Evolutionary conservation across 352 stramenopile genomes (phyloP).

Genomic region (Phytopythium helicoides): DNA sequence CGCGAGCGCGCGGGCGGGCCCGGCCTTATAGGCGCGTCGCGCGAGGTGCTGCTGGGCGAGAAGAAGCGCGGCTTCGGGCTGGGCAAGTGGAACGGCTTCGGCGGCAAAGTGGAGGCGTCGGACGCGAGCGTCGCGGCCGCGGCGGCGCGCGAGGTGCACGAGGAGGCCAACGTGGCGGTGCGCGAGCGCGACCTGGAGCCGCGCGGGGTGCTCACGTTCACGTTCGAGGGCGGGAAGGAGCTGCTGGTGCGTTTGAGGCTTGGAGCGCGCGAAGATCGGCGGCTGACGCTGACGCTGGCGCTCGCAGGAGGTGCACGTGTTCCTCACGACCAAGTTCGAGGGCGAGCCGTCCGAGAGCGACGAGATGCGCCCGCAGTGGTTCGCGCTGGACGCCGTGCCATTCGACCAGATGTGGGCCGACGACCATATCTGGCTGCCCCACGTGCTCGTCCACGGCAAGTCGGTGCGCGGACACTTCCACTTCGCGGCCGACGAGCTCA

Average conservation of each 20-base stretch:
- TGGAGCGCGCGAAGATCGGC: too few species aligned
- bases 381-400: conserved; percentile 52
- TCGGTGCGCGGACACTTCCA: conserved; percentile 67
- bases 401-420: conserved; percentile 87
- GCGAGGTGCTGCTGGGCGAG: conserved; percentile 71
- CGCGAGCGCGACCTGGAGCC: conserved; percentile 19
- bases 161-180: conserved; percentile 70
- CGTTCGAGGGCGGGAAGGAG: conserved; percentile 54
- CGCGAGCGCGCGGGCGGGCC: conserved; percentile 12
- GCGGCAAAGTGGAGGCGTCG: conserved; percentile 81
- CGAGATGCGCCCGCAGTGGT: conserved; percentile 90
- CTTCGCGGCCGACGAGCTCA: conserved; percentile 70
- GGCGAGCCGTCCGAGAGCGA: conserved; percentile 82
- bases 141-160: conserved; percentile 54
- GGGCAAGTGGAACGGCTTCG: conserved; percentile 92
- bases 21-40: background rate
- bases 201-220: conserved; percentile 53
- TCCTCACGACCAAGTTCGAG: conserved; percentile 50
- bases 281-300: conserved; percentile 1
- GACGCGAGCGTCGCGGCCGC: conserved; percentile 63
- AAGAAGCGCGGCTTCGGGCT: conserved; percentile 90
- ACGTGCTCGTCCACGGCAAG: conserved; percentile 66
- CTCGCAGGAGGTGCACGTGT: conserved; percentile 81
- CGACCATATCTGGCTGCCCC: conserved; percentile 78
- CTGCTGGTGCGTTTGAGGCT: conserved; percentile 48